Evolutionary conservation across 345 rosid genomes (phyloP).

Genomic region (rapeseed (Brassica napus)): DNA sequence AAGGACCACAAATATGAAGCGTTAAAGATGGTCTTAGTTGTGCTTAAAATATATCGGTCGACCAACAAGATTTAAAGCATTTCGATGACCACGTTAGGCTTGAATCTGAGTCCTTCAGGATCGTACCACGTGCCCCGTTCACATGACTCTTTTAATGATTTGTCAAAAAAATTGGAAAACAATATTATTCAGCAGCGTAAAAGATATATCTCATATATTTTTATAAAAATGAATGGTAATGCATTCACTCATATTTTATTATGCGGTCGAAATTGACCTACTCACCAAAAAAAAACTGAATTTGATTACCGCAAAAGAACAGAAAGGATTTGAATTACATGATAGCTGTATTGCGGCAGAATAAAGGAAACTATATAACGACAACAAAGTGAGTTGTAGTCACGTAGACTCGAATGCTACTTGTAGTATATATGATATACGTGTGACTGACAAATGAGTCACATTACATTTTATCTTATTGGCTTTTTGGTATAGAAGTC

Average conservation of each 20-base stretch:
- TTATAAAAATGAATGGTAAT: slow-evolving; percentile 6
- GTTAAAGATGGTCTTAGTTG: background rate
- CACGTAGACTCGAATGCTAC: background rate
- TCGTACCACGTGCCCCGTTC: slow-evolving; percentile 32
- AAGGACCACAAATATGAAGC: no score
- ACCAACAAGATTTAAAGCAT: background rate
- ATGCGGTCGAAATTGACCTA: slow-evolving; percentile 1
- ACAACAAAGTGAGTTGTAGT: slow-evolving; percentile 1
- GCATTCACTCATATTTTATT: background rate
- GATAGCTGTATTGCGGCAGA: background rate
- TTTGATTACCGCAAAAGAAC: background rate
- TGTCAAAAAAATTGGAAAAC: background rate
- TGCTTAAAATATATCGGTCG: background rate
- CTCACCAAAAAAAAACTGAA: background rate
- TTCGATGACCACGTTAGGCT: slow-evolving; percentile 13
- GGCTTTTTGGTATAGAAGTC: slow-evolving; percentile 7
- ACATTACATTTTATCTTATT: slow-evolving; percentile 12
- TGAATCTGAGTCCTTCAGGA: background rate
- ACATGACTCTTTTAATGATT: slow-evolving; percentile 20
- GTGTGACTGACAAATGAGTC: slow-evolving; percentile 3
- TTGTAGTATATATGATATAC: slow-evolving; percentile 5
- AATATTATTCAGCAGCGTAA: background rate
- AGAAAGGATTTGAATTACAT: slow-evolving; percentile 4
- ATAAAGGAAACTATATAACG: background rate
- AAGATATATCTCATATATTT: background rate